Percentiles rank a stretch among this genome's conserved stretches.
Evolutionary conservation across 495 filamentous ascomycete genomes (phyloP).

Genomic region (Chaetomium fimeti): DNA sequence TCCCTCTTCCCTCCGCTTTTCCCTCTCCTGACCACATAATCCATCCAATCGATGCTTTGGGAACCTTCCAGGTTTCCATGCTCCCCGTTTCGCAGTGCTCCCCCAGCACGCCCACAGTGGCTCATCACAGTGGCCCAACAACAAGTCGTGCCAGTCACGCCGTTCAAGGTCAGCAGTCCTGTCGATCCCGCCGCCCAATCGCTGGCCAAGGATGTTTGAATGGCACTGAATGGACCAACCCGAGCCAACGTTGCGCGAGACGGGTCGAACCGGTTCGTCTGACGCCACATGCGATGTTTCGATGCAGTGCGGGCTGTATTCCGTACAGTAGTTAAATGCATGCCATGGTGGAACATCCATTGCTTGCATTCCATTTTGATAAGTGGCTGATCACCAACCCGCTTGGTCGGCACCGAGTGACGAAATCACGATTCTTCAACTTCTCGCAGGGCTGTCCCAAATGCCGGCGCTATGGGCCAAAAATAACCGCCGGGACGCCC

Average conservation of each 20-base stretch:
- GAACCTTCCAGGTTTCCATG: not conserved
- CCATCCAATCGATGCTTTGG: conserved; percentile 2
- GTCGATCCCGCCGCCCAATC: not conserved
- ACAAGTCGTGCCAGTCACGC: not conserved
- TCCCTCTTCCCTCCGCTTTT: not conserved
- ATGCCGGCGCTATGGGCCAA: conserved; percentile 1
- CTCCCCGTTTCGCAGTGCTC: not conserved
- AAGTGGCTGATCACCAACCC: no score
- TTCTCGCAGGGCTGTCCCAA: not conserved
- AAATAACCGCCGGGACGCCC: conserved; percentile 6
- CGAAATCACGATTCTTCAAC: not conserved
- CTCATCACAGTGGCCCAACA: no score
- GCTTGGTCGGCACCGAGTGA: not conserved
- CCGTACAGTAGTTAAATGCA: no score
- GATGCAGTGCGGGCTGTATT: not conserved
- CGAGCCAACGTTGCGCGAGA: not conserved
- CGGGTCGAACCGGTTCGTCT: not conserved
- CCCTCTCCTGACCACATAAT: not conserved
- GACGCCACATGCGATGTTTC: conserved; percentile 1
- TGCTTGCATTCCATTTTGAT: not conserved
- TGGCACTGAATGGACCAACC: not conserved
- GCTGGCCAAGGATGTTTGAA: not conserved
- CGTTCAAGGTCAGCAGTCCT: not conserved
- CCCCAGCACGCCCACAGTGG: no score
- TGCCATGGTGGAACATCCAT: not conserved